Conservation (phyloP, 139 green algal species). For the Picochlorum sp. region DNA sequence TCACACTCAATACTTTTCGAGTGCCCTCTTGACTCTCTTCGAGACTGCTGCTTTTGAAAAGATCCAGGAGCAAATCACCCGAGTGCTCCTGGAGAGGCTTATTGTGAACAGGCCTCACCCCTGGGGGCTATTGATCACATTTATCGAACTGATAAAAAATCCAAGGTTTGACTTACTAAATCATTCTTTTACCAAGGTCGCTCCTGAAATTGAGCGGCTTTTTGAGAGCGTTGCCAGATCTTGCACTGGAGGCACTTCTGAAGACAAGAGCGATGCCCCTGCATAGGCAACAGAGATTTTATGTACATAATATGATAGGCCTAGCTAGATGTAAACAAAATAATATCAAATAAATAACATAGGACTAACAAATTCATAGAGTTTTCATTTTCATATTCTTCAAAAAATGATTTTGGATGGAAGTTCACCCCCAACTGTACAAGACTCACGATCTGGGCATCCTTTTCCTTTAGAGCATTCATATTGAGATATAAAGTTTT, state of each 20-base stretch:
- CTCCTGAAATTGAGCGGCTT: constrained; percentile 90
- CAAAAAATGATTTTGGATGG: too few species aligned
- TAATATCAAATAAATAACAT: too few species aligned
- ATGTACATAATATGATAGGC: too few species aligned
- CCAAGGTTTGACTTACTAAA: constrained; percentile 94
- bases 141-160: constrained; percentile 99
- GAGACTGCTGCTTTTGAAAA: constrained; percentile 55
- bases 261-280: background rate
- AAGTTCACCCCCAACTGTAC: too few species aligned
- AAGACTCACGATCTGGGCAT: too few species aligned
- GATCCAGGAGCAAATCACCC: constrained; percentile 90
- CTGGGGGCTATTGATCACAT: constrained; percentile 96
- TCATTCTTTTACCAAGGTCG: constrained; percentile 86
- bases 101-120: constrained; percentile 94
- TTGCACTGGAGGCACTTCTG: constrained; percentile 21
- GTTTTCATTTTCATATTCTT: too few species aligned
- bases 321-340: too few species aligned
- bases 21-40: constrained; percentile 89
- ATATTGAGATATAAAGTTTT: too few species aligned
- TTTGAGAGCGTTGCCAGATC: constrained; percentile 85
- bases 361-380: too few species aligned
- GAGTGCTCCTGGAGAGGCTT: constrained; percentile 93
- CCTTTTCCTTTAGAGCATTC: too few species aligned
- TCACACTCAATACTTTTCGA: constrained; percentile 99
- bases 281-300: background rate